phyloP scores from a whole-genome alignment of 768 basidiomycete species.

The Mrakia gelida region DNA sequence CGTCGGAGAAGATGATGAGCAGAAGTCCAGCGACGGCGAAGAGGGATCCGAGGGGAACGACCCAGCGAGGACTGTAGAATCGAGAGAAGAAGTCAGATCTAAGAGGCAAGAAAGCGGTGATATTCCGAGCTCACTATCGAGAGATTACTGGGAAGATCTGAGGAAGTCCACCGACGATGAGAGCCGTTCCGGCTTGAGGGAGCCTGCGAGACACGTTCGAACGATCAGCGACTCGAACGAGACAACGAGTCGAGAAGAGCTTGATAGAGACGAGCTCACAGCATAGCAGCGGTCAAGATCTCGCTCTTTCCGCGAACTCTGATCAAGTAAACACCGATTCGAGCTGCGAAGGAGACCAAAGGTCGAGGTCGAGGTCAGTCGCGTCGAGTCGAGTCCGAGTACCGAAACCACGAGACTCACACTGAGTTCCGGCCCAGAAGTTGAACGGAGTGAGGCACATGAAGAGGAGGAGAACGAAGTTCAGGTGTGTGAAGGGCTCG shows the following conservation, averaged over 20 bases:
- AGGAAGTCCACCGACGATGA: neutral
- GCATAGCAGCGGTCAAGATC: neutral
- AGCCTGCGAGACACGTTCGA: neutral
- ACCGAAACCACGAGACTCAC: neutral
- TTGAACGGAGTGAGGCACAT: slow-evolving; percentile 8
- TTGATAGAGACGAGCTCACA: neutral
- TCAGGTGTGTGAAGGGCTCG: neutral
- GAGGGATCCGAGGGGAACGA: neutral
- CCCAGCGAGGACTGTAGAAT: neutral
- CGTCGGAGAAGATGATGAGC: neutral
- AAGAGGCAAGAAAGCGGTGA: no score
- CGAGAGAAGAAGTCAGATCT: neutral
- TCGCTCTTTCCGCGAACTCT: neutral
- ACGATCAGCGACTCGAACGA: no score
- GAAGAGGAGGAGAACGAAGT: neutral
- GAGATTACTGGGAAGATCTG: neutral
- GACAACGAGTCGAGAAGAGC: neutral
- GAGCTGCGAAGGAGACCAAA: neutral
- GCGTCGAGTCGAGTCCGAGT: no score
- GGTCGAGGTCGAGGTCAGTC: neutral
- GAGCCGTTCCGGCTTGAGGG: neutral
- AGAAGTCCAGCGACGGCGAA: neutral
- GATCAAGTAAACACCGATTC: neutral
- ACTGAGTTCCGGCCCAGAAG: neutral
- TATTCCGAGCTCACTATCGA: neutral